Evolutionary conservation across 1,139 yeast genomes (phyloP), one percentile per base, ranked within the genome.

Genomic region (Candida sanyaensis): DNA sequence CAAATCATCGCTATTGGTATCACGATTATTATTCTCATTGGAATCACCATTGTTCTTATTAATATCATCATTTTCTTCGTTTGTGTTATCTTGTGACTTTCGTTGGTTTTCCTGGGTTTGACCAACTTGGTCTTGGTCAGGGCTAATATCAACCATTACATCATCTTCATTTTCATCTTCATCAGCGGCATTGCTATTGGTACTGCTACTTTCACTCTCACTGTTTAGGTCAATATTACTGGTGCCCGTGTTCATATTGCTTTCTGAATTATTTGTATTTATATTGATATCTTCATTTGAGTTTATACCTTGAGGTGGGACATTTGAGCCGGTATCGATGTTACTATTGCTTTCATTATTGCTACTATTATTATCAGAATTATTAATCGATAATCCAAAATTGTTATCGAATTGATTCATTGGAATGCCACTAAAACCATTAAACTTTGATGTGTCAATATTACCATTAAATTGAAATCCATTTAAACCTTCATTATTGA

Each of bases 321-420:
- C n/a, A 27, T 32, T 37, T 7, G 41, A 28, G 41, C 46, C 32
- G 43, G 37, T 45, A 45, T 47, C 13, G 46, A 30, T 33, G 45
- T 27, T 31, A 21, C 21, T 44, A 39, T 44, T 47, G 37, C 47
- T 38, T 8, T 42, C 31, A 28, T 39, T 41, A 30, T 29, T 43
- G 24, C 12, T 23, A 13, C 30, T 33, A 12, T 10, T 12, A 13
- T 34, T 36, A 13, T 32, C 23, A 8, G 42, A 26, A 9, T 31
- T 38, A 10, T 13, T 41, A 17, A 34, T 37, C 5, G 46, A 38
- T 31, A 32, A 21, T 12, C 36, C 36, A 38, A 43, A 41, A 23
- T 39, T 45, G 31, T 37, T 45, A 10, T 47, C 52, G 34, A 55
- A 55, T 32, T 51, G 50, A 27, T 47, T 50, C 48, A 55, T 55